Conservation (phyloP, 208 protist genomes). For the Trypanosoma conorhini region DNA sequence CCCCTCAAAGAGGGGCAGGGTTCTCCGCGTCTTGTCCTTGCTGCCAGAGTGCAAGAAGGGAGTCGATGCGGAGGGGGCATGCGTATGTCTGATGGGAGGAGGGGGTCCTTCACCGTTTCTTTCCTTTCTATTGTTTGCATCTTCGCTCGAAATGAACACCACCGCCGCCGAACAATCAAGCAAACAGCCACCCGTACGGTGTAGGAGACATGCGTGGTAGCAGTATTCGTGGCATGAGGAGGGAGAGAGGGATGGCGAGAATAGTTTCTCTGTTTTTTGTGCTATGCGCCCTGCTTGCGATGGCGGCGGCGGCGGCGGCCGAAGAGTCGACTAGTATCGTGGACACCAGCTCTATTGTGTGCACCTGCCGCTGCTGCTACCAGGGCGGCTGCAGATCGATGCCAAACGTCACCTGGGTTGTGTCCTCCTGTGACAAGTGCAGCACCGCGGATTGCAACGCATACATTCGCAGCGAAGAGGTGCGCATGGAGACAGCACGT, state of each 20-base stretch:
- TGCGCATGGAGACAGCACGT: slow-evolving; percentile 61
- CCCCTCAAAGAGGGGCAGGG: background rate
- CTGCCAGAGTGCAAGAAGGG: background rate
- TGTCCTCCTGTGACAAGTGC: slow-evolving; percentile 50
- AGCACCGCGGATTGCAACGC: slow-evolving; percentile 57
- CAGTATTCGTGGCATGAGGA: background rate
- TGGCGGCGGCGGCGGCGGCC: background rate
- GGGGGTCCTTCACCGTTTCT: background rate
- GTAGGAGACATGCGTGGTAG: background rate
- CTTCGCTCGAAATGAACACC: background rate
- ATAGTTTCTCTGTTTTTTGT: background rate
- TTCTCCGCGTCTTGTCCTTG: background rate
- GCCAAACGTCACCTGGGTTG: slow-evolving; percentile 51
- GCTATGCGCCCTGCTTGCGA: background rate
- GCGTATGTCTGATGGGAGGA: background rate
- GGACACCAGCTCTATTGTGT: slow-evolving; percentile 41
- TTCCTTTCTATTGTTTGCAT: background rate
- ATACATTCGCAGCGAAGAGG: slow-evolving; percentile 51
- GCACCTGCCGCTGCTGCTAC: slow-evolving; percentile 82
- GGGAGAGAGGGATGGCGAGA: background rate
- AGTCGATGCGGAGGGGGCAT: background rate
- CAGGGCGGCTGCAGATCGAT: slow-evolving; percentile 62
- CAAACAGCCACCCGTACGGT: background rate
- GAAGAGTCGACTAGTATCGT: background rate
- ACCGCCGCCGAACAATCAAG: background rate